Evolutionary conservation across 2,329 filamentous ascomycete species (phyloP).

Genomic region (Pyrenophora teres): DNA sequence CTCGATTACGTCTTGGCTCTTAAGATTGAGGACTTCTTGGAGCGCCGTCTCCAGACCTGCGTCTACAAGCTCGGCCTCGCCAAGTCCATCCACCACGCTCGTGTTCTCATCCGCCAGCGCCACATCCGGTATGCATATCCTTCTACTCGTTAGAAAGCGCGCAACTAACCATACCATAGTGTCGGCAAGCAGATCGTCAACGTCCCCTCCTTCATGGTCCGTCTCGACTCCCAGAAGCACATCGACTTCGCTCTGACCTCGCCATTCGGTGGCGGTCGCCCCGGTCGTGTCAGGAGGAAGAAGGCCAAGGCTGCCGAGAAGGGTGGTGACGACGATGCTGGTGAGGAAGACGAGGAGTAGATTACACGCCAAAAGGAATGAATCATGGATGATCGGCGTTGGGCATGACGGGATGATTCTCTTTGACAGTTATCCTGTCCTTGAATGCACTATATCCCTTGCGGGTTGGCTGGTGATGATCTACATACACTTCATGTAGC

Average conservation of each 20-base stretch:
- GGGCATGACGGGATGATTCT: constrained; percentile 44
- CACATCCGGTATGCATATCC: constrained; percentile 75
- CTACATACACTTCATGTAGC: constrained; percentile 38
- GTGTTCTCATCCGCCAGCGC: constrained; percentile 99
- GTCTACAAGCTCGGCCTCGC: constrained; percentile 99
- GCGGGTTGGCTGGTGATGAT: constrained; percentile 34
- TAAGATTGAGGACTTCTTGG: constrained; percentile 99
- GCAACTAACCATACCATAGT: constrained; percentile 51
- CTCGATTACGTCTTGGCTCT: constrained; percentile 99
- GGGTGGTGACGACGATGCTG: constrained; percentile 77
- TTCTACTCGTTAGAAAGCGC: background rate
- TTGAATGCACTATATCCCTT: constrained; percentile 39
- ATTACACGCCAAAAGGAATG: constrained; percentile 34
- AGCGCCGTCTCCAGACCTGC: constrained; percentile 99
- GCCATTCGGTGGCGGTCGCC: constrained; percentile 95
- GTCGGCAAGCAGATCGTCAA: constrained; percentile 99
- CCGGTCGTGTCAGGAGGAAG: constrained; percentile 98
- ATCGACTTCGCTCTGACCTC: constrained; percentile 98
- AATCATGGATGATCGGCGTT: constrained; percentile 45
- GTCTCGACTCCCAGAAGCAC: constrained; percentile 99
- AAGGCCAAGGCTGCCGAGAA: constrained; percentile 96
- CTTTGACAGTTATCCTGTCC: constrained; percentile 35
- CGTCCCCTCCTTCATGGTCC: constrained; percentile 98
- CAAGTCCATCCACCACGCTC: constrained; percentile 99
- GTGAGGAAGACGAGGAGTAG: constrained; percentile 82